Percentiles rank a stretch among this genome's conserved stretches.
Conservation (phyloP, 352 stramenopile species). For the Saprolegnia diclina region DNA sequence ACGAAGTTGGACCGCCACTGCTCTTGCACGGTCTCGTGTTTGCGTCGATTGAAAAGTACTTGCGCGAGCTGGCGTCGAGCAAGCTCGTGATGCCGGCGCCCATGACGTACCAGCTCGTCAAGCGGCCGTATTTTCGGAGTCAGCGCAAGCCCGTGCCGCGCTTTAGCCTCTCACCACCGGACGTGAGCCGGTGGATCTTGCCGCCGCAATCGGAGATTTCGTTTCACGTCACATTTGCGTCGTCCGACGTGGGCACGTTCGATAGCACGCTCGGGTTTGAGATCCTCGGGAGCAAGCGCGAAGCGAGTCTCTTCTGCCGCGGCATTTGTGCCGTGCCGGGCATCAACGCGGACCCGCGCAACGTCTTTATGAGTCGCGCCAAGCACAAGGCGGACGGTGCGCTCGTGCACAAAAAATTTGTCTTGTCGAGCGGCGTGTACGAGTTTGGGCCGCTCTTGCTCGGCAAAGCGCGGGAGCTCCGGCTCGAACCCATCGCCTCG, state of each 20-base stretch:
- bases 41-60: slow-evolving; percentile 52
- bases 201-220: slow-evolving; percentile 44
- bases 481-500: not conserved
- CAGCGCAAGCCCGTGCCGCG: slow-evolving; percentile 46
- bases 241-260: slow-evolving; percentile 65
- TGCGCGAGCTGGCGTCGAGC: slow-evolving; percentile 56
- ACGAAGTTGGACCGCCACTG: slow-evolving; percentile 43
- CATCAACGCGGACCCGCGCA: slow-evolving; percentile 90
- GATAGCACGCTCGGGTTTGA: slow-evolving; percentile 87
- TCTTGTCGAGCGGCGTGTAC: slow-evolving; percentile 83
- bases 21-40: slow-evolving; percentile 50
- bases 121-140: slow-evolving; percentile 55
- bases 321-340: slow-evolving; percentile 82
- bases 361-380: slow-evolving; percentile 92
- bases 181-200: slow-evolving; percentile 77
- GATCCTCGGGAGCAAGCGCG: slow-evolving; percentile 77
- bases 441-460: slow-evolving; percentile 92
- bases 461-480: slow-evolving; percentile 7
- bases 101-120: slow-evolving; percentile 75
- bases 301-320: slow-evolving; percentile 78
- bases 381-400: slow-evolving; percentile 64
- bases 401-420: slow-evolving; percentile 88
- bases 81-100: slow-evolving; percentile 53
- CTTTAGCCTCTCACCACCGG: slow-evolving; percentile 43
- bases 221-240: slow-evolving; percentile 80